Evolutionary conservation across 177 flowering plant genomes (phyloP), one percentile per base, ranked within the genome.

Genomic region (Vitis hybrid): DNA sequence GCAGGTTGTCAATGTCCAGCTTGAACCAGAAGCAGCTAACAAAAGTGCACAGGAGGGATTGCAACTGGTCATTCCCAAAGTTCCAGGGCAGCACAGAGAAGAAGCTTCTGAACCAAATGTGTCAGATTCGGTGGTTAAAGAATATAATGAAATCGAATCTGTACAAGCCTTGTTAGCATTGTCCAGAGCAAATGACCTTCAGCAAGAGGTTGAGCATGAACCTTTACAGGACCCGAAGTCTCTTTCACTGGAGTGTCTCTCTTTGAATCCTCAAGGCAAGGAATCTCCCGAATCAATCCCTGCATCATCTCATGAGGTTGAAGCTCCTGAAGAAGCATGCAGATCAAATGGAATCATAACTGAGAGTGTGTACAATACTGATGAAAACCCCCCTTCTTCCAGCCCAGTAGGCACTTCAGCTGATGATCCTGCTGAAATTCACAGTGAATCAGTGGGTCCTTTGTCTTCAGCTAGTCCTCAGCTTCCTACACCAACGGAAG

Each of bases 221-320:
- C 47, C 75, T 18, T 73, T 72, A 59, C 66, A 76, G 64, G 69
- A 75, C 57, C 47, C 68, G 38, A 71, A 71, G 66, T 81, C 79
- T 12, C 78, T 79, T 63, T 70, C 84, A 57, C 59, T 87, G 66
- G 83, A 82, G 59, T 69, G 59, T 44, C 83, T 81, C 74, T 82
- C 89, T 53, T 67, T 84, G 69, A 72, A 76, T 73, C 49, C 82
- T 49, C 67, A 57, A 62, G 79, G 59, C 7, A 75, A 75, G 67
- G 77, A 50, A 72, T 56, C 71, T 62, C 73, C 57, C 18, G 77
- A 65, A 61, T 71, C 67, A 12, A 19, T 58, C 20, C 76, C 76
- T n/a, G 59, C 64, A 15, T 38, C 70, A 50, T 75, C 69, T 65
- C 66, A 71, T 53, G 74, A 76, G 44, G 15, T n/a, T 65, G 79